Evolutionary conservation across 352 stramenopile species (phyloP), one percentile per base, ranked within the genome.

Genomic region (Blastocystis sp.): DNA sequence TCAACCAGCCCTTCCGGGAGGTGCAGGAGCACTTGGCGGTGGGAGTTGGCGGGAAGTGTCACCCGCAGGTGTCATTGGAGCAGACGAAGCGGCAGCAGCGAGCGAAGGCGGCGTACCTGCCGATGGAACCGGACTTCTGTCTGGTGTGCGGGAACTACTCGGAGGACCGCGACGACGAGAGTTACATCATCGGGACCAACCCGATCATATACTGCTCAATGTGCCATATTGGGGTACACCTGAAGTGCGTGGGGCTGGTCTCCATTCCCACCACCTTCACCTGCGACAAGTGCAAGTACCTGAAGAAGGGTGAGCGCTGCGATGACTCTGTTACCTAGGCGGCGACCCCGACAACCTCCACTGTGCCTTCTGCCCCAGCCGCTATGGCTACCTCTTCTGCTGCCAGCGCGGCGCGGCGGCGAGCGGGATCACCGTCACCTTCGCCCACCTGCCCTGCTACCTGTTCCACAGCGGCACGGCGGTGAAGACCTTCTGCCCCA

Each of bases 151-250:
- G 74, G 4, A 84, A 84, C 57, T 84, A 70, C 45, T 84, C 74
- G 45, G 74, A 84, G 60, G 74, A 84, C 42, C 74, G 74, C 59
- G 74, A 84, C 45, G 74, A 84, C 40, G 74, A 84, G 24, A 69
- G 11, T 1, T 84, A 69, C 54, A 84, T 84, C 74, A 84, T 84
- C 45, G 74, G 74, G 10, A 84, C 61, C 28, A 84, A 84, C 45
- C 74, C 74, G 1, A 84, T 84, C n/a, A 84, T 84, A 4, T 84
- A 84, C 45, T 84, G 74, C 60, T 84, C 74, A 4, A 3, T 52
- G 19, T 84, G 74, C 48, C 74, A 84, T 19, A 48, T 84, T 19
- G 74, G 74, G 40, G 74, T 84, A 17, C 74, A 84, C 45, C 17
- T 84, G 74, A 84, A 84, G 40, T 84, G 74, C 48, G 74, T 84